Percentiles rank a stretch among this genome's conserved stretches.
Evolutionary conservation across 306 rosid genomes (phyloP).

Genomic region (Dalbergia cochinchinensis): DNA sequence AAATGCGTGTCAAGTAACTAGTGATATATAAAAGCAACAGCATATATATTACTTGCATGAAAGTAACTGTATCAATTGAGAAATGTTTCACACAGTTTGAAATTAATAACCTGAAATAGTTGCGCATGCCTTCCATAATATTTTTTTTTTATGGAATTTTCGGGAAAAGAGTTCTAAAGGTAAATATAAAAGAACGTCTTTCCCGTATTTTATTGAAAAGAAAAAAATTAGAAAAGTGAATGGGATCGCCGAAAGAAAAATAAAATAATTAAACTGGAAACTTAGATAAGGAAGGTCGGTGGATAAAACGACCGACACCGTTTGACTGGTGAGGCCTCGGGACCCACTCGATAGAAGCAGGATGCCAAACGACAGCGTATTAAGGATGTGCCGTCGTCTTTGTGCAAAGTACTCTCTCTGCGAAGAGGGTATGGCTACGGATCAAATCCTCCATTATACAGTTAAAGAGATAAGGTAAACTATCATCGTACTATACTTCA

Average conservation of each 20-base stretch:
- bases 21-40: background rate
- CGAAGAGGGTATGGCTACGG: too few relatives aligned
- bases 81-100: background rate
- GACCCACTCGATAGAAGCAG: conserved; percentile 14
- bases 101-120: background rate
- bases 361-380: conserved; percentile 17
- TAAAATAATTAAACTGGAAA: conserved; percentile 5
- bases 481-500: too few relatives aligned
- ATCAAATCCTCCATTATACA: too few relatives aligned
- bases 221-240: background rate
- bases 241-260: conserved; percentile 30
- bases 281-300: conserved; percentile 1
- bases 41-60: too few relatives aligned
- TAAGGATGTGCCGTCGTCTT: background rate
- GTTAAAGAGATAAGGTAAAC: too few relatives aligned
- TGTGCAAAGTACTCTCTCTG: too few relatives aligned
- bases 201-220: background rate
- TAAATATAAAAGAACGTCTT: background rate
- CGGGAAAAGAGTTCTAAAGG: background rate
- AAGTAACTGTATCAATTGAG: background rate
- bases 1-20: too few relatives aligned
- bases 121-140: background rate
- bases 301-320: conserved; percentile 26
- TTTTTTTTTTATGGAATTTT: background rate
- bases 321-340: background rate